Conservation (phyloP, 192 early-diverging fungal species). For the Entrophospora sp. region DNA sequence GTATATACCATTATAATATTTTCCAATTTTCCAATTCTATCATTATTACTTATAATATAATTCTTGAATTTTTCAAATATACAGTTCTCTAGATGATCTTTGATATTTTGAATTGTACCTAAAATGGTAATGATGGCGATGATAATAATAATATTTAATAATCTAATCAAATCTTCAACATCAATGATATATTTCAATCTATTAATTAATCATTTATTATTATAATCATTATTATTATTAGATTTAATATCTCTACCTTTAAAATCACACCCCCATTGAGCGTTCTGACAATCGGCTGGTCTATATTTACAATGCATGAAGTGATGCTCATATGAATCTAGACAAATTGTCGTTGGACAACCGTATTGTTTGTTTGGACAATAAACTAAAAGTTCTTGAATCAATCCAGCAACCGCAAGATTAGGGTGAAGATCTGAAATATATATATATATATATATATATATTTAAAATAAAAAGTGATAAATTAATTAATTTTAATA, state of each 20-base stretch:
- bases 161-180: no score
- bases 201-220: no score
- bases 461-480: no score
- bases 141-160: no score
- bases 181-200: no score
- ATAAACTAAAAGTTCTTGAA: slow-evolving; percentile 44
- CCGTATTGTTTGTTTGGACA: slow-evolving; percentile 45
- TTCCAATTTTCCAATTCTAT: slow-evolving; percentile 29
- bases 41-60: slow-evolving; percentile 38
- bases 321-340: slow-evolving; percentile 42
- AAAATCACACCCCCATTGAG: slow-evolving; percentile 41
- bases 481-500: no score
- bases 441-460: no score
- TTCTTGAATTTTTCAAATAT: slow-evolving; percentile 41
- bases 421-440: slow-evolving; percentile 49
- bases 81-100: slow-evolving; percentile 40
- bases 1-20: slow-evolving; percentile 23
- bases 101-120: slow-evolving; percentile 33
- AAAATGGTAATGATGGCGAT: no score
- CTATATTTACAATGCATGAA: slow-evolving; percentile 37
- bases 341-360: slow-evolving; percentile 36
- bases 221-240: no score
- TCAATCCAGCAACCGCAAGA: slow-evolving; percentile 41
- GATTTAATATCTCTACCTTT: slow-evolving; percentile 21
- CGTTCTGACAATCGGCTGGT: slow-evolving; percentile 36